Evolutionary conservation across 2,329 filamentous ascomycete genomes (phyloP).

Genomic region (Neonectria sp.): DNA sequence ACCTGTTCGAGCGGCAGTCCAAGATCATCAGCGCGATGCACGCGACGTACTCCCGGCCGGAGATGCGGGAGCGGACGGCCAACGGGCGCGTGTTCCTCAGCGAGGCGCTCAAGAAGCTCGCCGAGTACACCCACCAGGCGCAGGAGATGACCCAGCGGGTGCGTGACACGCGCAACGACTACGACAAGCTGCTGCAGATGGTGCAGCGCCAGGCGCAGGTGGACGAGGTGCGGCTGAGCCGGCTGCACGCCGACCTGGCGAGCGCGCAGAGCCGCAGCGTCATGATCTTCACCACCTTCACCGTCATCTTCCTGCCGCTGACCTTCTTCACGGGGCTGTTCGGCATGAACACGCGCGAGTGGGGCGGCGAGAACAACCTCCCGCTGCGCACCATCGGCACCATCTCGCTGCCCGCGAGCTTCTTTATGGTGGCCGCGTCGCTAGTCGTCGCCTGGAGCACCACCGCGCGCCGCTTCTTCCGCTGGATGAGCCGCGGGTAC

Average conservation of each 20-base stretch:
- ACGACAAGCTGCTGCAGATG: constrained; percentile 77
- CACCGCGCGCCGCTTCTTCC: constrained; percentile 54
- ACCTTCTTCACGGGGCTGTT: constrained; percentile 77
- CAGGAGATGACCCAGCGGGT: constrained; percentile 73
- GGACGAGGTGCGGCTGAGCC: constrained; percentile 74
- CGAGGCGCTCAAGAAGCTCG: constrained; percentile 66
- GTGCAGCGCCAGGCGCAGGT: constrained; percentile 78
- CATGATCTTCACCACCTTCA: constrained; percentile 77
- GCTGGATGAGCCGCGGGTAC: constrained; percentile 41
- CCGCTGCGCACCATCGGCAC: constrained; percentile 61
- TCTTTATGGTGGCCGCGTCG: constrained; percentile 63
- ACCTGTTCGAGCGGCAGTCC: constrained; percentile 71
- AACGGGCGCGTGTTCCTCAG: constrained; percentile 67
- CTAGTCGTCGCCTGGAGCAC: constrained; percentile 71
- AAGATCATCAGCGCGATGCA: constrained; percentile 65
- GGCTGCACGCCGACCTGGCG: constrained; percentile 74
- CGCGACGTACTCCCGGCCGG: constrained; percentile 58
- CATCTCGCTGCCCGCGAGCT: constrained; percentile 65
- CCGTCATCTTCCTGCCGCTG: constrained; percentile 74
- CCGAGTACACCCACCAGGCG: constrained; percentile 69
- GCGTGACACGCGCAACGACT: constrained; percentile 71
- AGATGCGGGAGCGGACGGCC: constrained; percentile 58
- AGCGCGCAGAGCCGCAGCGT: constrained; percentile 74
- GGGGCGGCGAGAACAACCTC: constrained; percentile 66
- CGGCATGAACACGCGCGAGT: constrained; percentile 76